phyloP scores from a whole-genome alignment of 768 basidiomycete genomes.

The Termitomyces sp. region DNA sequence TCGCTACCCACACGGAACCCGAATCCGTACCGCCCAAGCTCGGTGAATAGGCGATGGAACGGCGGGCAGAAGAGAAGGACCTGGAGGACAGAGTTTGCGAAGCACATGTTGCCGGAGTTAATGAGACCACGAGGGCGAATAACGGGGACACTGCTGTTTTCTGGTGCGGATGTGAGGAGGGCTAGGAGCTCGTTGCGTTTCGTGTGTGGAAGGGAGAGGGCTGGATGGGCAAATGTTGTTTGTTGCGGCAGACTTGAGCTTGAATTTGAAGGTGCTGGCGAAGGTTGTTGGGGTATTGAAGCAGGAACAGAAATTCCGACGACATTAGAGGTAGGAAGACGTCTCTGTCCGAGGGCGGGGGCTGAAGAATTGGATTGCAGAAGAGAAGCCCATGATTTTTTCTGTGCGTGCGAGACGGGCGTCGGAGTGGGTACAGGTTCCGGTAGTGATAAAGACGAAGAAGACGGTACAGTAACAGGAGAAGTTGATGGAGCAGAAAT shows the following conservation, averaged over 20 bases:
- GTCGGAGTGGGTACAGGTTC: slow-evolving; percentile 9
- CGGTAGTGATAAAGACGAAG: not conserved
- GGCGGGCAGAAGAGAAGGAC: slow-evolving; percentile 85
- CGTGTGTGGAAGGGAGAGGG: slow-evolving; percentile 12
- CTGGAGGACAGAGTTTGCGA: slow-evolving; percentile 93
- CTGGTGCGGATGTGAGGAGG: slow-evolving; percentile 39
- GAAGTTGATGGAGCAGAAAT: not conserved
- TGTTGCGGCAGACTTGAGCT: slow-evolving; percentile 12
- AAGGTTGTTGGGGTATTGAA: slow-evolving; percentile 18
- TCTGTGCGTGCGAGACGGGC: slow-evolving; percentile 29
- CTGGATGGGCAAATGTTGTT: slow-evolving; percentile 19
- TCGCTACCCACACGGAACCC: slow-evolving; percentile 21
- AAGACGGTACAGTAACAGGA: not conserved
- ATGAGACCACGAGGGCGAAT: slow-evolving; percentile 77
- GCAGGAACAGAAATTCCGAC: slow-evolving; percentile 73
- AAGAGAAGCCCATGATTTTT: slow-evolving; percentile 77
- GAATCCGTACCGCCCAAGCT: slow-evolving; percentile 50
- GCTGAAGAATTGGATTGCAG: slow-evolving; percentile 38
- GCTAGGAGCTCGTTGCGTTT: slow-evolving; percentile 44
- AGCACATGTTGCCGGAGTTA: slow-evolving; percentile 97
- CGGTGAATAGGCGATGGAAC: slow-evolving; percentile 73
- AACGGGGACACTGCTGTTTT: not conserved
- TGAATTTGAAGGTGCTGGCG: slow-evolving; percentile 15
- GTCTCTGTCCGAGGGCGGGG: slow-evolving; percentile 31
- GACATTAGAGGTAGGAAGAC: slow-evolving; percentile 64